Conservation (phyloP, 208 protist species). For the Trypanosomatidae sp. region DNA sequence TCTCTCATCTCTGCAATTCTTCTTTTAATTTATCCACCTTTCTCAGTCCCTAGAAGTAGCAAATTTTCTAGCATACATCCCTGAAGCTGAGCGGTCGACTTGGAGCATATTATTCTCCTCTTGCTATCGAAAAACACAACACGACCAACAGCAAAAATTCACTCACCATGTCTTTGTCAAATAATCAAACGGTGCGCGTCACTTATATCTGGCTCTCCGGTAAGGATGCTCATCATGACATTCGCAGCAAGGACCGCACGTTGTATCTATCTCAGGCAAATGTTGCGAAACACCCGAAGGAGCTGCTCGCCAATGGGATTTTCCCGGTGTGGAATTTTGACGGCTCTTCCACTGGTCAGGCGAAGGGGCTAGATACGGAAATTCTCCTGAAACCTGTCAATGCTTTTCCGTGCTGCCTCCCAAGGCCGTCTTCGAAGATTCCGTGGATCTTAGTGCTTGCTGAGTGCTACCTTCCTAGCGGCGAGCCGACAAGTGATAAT, state of each 20-base stretch:
- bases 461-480: slow-evolving; percentile 94
- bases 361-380: slow-evolving; percentile 71
- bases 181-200: slow-evolving; percentile 54
- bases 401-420: slow-evolving; percentile 74
- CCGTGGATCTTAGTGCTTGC: slow-evolving; percentile 83
- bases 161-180: slow-evolving; percentile 26
- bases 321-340: slow-evolving; percentile 98
- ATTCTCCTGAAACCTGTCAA: slow-evolving; percentile 91
- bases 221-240: slow-evolving; percentile 81
- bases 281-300: slow-evolving; percentile 59
- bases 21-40: neutral
- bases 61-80: neutral
- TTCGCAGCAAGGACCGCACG: slow-evolving; percentile 87
- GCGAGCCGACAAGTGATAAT: slow-evolving; percentile 91
- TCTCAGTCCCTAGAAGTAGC: neutral
- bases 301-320: slow-evolving; percentile 58
- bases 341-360: slow-evolving; percentile 91
- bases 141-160: neutral
- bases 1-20: neutral
- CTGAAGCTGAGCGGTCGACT: neutral
- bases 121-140: neutral
- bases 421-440: slow-evolving; percentile 75
- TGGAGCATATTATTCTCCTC: neutral
- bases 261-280: slow-evolving; percentile 66
- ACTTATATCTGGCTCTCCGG: slow-evolving; percentile 90